These are phyloP conservation scores for Tetrapisispora phaffii DNA, from an alignment of 805 yeast genomes.

Conservation along the genomic window DNA sequence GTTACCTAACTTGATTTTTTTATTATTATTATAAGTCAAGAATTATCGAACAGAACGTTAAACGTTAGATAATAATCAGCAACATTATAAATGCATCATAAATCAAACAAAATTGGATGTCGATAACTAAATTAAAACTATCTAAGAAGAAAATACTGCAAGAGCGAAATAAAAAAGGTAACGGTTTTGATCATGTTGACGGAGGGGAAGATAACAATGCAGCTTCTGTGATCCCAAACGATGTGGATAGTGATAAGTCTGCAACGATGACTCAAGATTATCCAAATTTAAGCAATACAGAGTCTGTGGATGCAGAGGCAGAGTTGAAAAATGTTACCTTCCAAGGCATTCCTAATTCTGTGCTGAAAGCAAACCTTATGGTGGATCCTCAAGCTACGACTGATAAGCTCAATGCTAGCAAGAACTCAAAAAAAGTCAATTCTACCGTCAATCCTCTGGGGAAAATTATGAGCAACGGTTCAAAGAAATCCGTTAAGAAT, in stretches of 20 bases:
- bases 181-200: not conserved
- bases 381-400: not conserved
- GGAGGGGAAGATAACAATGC: not conserved
- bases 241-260: not conserved
- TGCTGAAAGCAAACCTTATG: not conserved
- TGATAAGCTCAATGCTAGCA: not conserved
- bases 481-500: not conserved
- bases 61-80: not conserved
- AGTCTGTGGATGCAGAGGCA: constrained; percentile 19
- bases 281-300: not conserved
- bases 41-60: not conserved
- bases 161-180: not conserved
- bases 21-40: too few relatives aligned
- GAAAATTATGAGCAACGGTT: not conserved
- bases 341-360: constrained; percentile 26
- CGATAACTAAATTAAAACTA: not conserved
- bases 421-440: not conserved
- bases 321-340: constrained; percentile 21
- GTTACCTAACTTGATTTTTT: too few relatives aligned
- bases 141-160: not conserved
- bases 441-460: not conserved
- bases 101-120: not conserved
- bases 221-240: not conserved
- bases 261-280: not conserved
- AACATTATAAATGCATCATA: not conserved